These are phyloP conservation scores for Jimgerdemannia lactiflua DNA, from an alignment of 192 early-diverging fungal species.

Conservation along the genomic window DNA sequence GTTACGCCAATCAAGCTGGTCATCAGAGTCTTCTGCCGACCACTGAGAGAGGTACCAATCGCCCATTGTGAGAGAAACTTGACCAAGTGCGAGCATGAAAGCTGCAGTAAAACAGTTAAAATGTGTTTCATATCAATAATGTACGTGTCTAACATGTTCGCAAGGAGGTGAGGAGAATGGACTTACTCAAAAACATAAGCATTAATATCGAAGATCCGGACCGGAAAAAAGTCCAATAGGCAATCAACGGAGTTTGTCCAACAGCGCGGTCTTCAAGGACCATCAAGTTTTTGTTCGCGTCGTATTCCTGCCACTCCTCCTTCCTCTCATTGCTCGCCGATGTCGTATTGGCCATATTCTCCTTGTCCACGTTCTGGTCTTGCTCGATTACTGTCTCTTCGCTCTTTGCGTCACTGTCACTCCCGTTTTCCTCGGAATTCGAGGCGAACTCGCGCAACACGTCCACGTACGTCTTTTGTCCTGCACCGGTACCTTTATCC, in stretches of 20 bases:
- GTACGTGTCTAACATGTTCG: not conserved
- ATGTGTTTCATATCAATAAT: too few relatives aligned
- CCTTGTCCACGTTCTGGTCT: too few relatives aligned
- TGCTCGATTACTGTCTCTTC: too few relatives aligned
- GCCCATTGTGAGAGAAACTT: slow-evolving; percentile 27
- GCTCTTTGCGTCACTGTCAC: too few relatives aligned
- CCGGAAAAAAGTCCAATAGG: slow-evolving; percentile 38
- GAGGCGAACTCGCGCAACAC: too few relatives aligned
- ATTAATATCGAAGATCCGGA: slow-evolving; percentile 24
- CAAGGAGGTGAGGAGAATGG: too few relatives aligned
- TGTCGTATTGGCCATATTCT: too few relatives aligned
- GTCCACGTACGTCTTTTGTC: too few relatives aligned
- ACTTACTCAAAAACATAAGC: slow-evolving; percentile 9
- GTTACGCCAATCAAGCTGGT: slow-evolving; percentile 36
- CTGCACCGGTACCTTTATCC: too few relatives aligned
- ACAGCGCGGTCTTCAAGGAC: slow-evolving; percentile 30
- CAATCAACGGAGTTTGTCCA: slow-evolving; percentile 28
- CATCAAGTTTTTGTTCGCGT: slow-evolving; percentile 24
- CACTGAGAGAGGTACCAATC: slow-evolving; percentile 59
- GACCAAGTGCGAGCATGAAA: slow-evolving; percentile 21
- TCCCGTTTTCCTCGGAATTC: too few relatives aligned
- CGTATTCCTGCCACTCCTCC: slow-evolving; percentile 14
- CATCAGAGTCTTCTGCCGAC: slow-evolving; percentile 27
- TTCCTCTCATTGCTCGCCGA: too few relatives aligned
- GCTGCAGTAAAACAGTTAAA: slow-evolving; percentile 6